Percentiles rank a stretch among this genome's conserved stretches.
Evolutionary conservation across 164 flowering plant genomes (phyloP).

Genomic region (Kalanchoe fedtschenkoi): DNA sequence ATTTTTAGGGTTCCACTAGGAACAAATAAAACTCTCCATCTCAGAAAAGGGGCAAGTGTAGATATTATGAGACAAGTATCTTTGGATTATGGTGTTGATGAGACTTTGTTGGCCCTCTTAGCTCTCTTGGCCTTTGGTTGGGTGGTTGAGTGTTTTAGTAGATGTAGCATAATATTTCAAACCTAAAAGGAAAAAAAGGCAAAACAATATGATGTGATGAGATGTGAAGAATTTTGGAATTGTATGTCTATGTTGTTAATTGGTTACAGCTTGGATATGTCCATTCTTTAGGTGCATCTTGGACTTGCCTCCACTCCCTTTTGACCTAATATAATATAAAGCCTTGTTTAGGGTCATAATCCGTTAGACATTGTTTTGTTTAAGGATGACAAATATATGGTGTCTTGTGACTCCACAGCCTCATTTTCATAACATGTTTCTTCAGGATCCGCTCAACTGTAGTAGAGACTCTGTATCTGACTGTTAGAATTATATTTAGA

Average conservation of each 20-base stretch:
- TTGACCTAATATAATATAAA: not conserved
- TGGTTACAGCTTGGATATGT: not conserved
- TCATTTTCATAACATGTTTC: not conserved
- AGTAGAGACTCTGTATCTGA: no score
- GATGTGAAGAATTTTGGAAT: slow-evolving; percentile 1
- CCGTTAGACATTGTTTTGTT: not conserved
- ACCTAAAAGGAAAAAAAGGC: slow-evolving; percentile 5
- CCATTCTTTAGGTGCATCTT: not conserved
- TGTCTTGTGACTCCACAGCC: not conserved
- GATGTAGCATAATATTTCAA: slow-evolving; percentile 1
- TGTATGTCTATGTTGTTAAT: not conserved
- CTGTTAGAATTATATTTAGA: no score
- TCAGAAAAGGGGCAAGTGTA: not conserved
- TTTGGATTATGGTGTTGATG: not conserved
- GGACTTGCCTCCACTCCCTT: not conserved
- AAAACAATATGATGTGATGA: slow-evolving; percentile 2
- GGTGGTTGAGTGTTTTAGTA: slow-evolving; percentile 4
- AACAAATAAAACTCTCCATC: not conserved
- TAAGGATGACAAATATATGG: not conserved
- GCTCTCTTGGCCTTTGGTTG: not conserved
- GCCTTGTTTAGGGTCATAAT: not conserved
- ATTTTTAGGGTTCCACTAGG: no score
- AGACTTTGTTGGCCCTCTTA: not conserved
- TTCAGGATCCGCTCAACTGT: no score
- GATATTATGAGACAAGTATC: not conserved